These are phyloP conservation scores for Pythium aristosporum DNA, from an alignment of 352 stramenopile genomes.

Conservation along the genomic window DNA sequence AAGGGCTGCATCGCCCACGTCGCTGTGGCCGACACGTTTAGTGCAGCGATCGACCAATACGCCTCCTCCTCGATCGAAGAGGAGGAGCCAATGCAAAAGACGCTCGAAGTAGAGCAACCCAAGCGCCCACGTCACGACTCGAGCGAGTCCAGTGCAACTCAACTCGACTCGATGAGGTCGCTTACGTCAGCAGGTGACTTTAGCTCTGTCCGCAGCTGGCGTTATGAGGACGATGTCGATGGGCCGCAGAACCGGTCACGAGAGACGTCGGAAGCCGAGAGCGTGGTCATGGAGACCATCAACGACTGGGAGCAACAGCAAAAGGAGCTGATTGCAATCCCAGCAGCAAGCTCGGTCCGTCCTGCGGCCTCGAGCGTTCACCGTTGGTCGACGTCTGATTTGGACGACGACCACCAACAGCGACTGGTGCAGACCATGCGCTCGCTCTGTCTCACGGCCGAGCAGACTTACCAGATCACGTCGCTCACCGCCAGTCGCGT, in stretches of 20 bases:
- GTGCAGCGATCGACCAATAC: constrained; percentile 17
- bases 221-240: too few species aligned
- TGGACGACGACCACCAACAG: background rate
- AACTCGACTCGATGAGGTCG: background rate
- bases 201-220: background rate
- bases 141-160: background rate
- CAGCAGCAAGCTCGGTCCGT: background rate
- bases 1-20: constrained; percentile 14
- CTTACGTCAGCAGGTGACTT: background rate
- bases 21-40: constrained; percentile 6
- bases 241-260: background rate
- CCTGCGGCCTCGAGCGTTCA: background rate
- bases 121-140: background rate
- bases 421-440: background rate
- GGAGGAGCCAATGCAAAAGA: background rate
- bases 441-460: constrained; percentile 10
- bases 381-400: background rate
- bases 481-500: constrained; percentile 1
- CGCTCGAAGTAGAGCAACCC: background rate
- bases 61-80: background rate
- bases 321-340: too few species aligned
- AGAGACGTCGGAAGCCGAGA: background rate
- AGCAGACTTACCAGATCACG: constrained; percentile 10
- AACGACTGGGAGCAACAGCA: constrained; percentile 4
- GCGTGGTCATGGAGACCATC: constrained; percentile 8